These are phyloP conservation scores for Papiliotrema nemorosa DNA, from an alignment of 1,284 basidiomycete species.

Conservation along the genomic window DNA sequence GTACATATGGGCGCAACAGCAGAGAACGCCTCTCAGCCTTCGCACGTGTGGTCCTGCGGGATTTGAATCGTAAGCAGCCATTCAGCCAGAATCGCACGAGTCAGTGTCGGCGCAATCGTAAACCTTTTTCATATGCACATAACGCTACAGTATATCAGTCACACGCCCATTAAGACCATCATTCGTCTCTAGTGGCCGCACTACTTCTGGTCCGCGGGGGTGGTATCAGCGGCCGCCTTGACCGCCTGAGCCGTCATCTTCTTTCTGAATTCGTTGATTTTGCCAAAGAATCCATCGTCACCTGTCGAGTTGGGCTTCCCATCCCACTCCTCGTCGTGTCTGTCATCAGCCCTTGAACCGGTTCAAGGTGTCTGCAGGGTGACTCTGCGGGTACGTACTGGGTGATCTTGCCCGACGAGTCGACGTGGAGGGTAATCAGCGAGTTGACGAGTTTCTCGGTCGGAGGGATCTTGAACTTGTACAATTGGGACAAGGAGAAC, in stretches of 20 bases:
- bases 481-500: constrained; percentile 32
- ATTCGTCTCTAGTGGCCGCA: too few species aligned
- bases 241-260: constrained; percentile 30
- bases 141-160: too few species aligned
- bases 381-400: constrained; percentile 16
- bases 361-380: neutral
- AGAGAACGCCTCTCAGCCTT: too few species aligned
- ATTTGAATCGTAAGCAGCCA: too few species aligned
- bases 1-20: too few species aligned
- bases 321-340: constrained; percentile 41
- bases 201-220: constrained; percentile 33
- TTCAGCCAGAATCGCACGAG: too few species aligned
- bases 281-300: constrained; percentile 37
- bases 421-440: constrained; percentile 35
- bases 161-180: too few species aligned
- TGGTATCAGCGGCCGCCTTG: constrained; percentile 25
- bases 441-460: constrained; percentile 31
- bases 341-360: constrained; percentile 1
- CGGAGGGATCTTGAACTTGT: constrained; percentile 23
- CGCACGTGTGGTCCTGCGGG: too few species aligned
- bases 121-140: too few species aligned
- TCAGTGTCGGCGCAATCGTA: too few species aligned
- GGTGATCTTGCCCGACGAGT: constrained; percentile 32
- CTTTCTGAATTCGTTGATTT: constrained; percentile 36
- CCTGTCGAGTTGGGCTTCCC: constrained; percentile 34